Evolutionary conservation across 139 green algal genomes (phyloP), one percentile per base, ranked within the genome.

Genomic region (Eudorina sp.): DNA sequence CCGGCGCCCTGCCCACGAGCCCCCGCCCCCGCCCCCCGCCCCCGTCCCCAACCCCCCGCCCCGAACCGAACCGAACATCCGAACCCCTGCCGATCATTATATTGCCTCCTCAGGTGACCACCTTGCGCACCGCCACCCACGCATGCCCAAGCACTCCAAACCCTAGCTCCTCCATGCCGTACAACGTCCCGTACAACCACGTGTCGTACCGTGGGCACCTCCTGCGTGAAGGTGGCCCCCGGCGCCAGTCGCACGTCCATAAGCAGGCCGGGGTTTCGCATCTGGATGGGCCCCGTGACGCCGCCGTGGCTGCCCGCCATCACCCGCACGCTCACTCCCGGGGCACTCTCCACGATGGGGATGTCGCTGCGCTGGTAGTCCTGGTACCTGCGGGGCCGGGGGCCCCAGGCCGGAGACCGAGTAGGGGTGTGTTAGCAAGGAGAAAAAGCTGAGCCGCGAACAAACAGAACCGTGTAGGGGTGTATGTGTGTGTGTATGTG

Each of bases 191-290:
- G n/a, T 5, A n/a, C n/a, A n/a, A n/a, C n/a, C n/a, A n/a, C n/a
- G n/a, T n/a, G n/a, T 66, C 73, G 14, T 38, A 85, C 78, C 78
- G 62, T 16, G 1, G 80, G 80, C 73, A 94, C 90, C 43, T 89
- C 66, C 72, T 96, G 92, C 6, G 29, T 73, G 29, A 95, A 94
- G 38, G 25, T 86, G 19, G 73, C 90, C 0, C 95, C 94, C 1
- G 91, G 48, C 38, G 70, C 45, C 48, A 98, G 58, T 7, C 85
- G 84, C 21, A 98, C 96, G 62, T 98, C 96, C 88, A 98, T 88
- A 40, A 98, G 92, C 90, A 97, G 75, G 19, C 96, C 94, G 2
- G 96, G 96, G 89, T 98, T 97, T 78, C 93, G 92, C 94, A 98
- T 93, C 72, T 90, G 89, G 83, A 98, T 96, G 72, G 95, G 95